Base-by-base conservation (phyloP, 768 basidiomycete species). In the Suillus subaureus region DNA sequence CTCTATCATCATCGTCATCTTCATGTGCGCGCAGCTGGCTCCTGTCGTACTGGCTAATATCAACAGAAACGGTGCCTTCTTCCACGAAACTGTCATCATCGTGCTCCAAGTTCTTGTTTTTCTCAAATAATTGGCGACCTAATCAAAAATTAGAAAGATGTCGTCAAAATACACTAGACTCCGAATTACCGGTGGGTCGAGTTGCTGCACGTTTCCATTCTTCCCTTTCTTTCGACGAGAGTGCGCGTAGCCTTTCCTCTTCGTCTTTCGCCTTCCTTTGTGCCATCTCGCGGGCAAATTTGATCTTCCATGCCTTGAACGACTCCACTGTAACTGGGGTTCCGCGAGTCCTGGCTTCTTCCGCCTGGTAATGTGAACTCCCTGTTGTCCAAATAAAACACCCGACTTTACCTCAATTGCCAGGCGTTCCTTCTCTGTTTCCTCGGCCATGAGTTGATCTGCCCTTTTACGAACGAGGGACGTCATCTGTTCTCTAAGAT, bases 41-140 rank as follows among this genome's bases (percentile, higher is more conserved):
- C 67, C 96, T 84, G 63, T 95, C 91, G 71, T 96, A 99, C 75
- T 96, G 91, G 69, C 89, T 92, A 72, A 93, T 77, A 75, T 98
- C 96, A 61, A 99, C 93, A 26, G 92, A 93, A 62, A 91, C 87
- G 0, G 88, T 85, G 31, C 88, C 96, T 73, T 96, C 97, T 75
- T 98, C 96, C 72, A 90, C 77, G 43, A 96, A 81, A 16, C 78
- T 83, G 68, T 93, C 92, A 63, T 98, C 97, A 56, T 93, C 89
- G 11, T 79, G 79, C 5, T 80, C 86, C 40, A 96, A 82, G 70
- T 86, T 86, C 64, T 81, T 86, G 73, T 94, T 89, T 45, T 87
- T 86, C 78, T 97, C 94, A 77, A 99, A 99, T 54, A 98, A 79
- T 79, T 97, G 95, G 28, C 94, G 89, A 33, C 97, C 97, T 97